These are phyloP conservation scores for Aurantiochytrium sp. DNA, from an alignment of 108 stramenopile genomes.

Conservation along the genomic window DNA sequence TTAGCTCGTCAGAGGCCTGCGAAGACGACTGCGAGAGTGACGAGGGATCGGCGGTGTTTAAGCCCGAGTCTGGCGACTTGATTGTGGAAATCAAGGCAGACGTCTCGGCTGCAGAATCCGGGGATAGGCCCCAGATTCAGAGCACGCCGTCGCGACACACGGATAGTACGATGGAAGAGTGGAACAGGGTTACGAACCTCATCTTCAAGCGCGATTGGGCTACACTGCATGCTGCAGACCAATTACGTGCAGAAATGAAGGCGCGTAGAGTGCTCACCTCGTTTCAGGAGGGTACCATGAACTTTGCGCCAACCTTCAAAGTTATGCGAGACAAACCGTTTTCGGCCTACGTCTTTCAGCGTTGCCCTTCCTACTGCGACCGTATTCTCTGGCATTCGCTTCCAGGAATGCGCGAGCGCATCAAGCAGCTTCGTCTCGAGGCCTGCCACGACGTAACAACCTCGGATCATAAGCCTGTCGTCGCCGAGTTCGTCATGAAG, in stretches of 20 bases:
- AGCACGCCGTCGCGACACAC: not conserved
- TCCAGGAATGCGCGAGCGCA: not conserved
- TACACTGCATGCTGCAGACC: not conserved
- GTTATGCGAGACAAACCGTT: not conserved
- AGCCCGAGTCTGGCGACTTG: not conserved
- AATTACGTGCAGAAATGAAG: not conserved
- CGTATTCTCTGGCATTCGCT: not conserved
- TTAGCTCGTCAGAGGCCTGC: not conserved
- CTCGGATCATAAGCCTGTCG: not conserved
- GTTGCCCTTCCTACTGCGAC: constrained; percentile 9
- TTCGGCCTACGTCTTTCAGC: not conserved
- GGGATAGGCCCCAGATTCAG: not conserved
- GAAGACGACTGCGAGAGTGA: not conserved
- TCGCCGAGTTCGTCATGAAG: not conserved
- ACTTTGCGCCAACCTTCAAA: constrained; percentile 9
- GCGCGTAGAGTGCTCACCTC: not conserved
- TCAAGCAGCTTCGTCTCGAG: not conserved
- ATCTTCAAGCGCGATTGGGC: not conserved
- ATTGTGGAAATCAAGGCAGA: not conserved
- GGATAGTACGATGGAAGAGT: not conserved
- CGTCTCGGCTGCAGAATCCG: not conserved
- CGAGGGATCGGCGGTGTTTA: not conserved
- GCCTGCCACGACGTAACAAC: not conserved
- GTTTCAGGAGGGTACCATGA: not conserved
- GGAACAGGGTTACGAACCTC: not conserved